These are phyloP conservation scores for Sordariomycetes sp. DNA, from an alignment of 2,329 filamentous ascomycete genomes.

Conservation along the genomic window DNA sequence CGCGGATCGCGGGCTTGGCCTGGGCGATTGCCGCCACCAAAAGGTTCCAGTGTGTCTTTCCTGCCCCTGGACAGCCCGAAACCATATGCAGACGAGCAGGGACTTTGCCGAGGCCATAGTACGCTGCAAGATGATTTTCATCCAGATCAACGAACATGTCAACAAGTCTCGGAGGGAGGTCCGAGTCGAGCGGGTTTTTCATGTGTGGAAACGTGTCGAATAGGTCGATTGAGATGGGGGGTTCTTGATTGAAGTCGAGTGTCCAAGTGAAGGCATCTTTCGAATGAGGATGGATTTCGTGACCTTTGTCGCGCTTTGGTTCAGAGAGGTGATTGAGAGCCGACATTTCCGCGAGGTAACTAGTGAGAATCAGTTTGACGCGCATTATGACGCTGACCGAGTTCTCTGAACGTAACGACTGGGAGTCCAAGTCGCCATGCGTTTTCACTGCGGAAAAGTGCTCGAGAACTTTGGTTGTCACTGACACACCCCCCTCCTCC, in stretches of 20 bases:
- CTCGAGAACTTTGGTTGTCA: neutral
- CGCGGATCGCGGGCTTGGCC: constrained; percentile 1
- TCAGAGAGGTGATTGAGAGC: constrained; percentile 5
- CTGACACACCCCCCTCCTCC: neutral
- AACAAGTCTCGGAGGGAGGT: constrained; percentile 13
- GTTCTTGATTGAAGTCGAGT: constrained; percentile 13
- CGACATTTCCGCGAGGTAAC: constrained; percentile 6
- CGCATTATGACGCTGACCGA: constrained; percentile 1
- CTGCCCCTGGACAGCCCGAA: constrained; percentile 31
- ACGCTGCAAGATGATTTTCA: constrained; percentile 21
- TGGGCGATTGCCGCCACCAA: constrained; percentile 23
- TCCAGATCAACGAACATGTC: constrained; percentile 20
- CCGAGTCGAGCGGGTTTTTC: constrained; percentile 11
- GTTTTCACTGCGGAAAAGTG: neutral
- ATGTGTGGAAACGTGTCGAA: constrained; percentile 19
- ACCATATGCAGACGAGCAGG: constrained; percentile 29
- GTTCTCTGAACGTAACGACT: neutral
- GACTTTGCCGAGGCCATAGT: constrained; percentile 18
- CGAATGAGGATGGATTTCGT: neutral
- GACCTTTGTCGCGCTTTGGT: neutral
- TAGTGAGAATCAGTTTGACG: constrained; percentile 2
- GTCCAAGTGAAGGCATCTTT: constrained; percentile 17
- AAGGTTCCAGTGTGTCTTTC: constrained; percentile 33
- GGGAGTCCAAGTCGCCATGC: neutral
- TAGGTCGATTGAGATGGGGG: constrained; percentile 12